Conservation (phyloP, 2,329 filamentous ascomycete genomes). For the Neonectria punicea region DNA sequence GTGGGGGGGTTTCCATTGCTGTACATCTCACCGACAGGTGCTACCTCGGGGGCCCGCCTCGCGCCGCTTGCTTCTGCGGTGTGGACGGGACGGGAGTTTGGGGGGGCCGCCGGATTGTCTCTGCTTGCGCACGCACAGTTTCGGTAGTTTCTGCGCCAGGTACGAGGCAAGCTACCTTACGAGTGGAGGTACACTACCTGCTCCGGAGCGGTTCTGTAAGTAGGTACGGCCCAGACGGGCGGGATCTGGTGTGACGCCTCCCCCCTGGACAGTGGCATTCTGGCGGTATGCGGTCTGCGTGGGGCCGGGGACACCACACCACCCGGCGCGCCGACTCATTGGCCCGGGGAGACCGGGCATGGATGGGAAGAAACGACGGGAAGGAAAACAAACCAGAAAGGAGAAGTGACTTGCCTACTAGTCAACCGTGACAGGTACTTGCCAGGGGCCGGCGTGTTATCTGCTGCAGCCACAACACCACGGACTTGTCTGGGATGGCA, state of each 20-base stretch:
- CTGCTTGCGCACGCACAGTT: neutral
- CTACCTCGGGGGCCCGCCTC: neutral
- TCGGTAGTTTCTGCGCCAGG: slow-evolving; percentile 5
- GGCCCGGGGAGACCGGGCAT: slow-evolving; percentile 21
- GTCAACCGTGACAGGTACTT: slow-evolving; percentile 13
- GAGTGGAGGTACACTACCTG: too few species aligned
- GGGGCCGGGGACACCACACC: slow-evolving; percentile 7
- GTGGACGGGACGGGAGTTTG: neutral
- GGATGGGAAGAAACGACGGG: slow-evolving; percentile 1
- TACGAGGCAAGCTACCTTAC: neutral
- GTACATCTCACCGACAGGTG: neutral
- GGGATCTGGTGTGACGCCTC: slow-evolving; percentile 40
- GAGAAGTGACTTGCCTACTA: too few species aligned
- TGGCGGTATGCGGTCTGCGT: slow-evolving; percentile 22
- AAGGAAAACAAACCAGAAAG: neutral
- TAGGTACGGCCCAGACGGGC: slow-evolving; percentile 43
- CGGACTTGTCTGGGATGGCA: neutral
- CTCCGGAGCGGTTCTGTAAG: slow-evolving; percentile 29
- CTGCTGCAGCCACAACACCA: slow-evolving; percentile 3
- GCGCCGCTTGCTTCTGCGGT: neutral
- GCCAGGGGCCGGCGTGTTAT: slow-evolving; percentile 3
- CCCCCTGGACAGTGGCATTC: slow-evolving; percentile 24
- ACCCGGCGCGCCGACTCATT: slow-evolving; percentile 6
- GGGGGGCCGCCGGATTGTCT: neutral
- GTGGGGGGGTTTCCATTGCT: neutral